phyloP scores from a whole-genome alignment of 2,329 filamentous ascomycete species.

The Fusarium sp. region DNA sequence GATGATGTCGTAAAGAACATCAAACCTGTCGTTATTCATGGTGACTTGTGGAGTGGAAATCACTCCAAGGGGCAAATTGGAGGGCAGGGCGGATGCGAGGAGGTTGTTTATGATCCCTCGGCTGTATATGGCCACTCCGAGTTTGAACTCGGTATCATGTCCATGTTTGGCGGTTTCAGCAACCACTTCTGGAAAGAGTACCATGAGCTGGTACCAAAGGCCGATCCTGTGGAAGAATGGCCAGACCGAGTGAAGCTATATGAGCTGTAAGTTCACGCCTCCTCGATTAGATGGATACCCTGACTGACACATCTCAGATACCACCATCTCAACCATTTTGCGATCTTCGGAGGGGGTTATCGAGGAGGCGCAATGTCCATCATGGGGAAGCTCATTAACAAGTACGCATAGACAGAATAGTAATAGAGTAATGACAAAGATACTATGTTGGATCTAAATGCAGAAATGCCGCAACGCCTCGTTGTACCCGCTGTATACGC shows the following conservation, averaged over 20 bases:
- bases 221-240: slow-evolving; percentile 84
- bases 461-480: slow-evolving; percentile 42
- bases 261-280: slow-evolving; percentile 70
- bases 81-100: slow-evolving; percentile 66
- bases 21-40: slow-evolving; percentile 85
- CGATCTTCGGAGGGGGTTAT: slow-evolving; percentile 86
- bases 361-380: slow-evolving; percentile 79
- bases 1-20: slow-evolving; percentile 73
- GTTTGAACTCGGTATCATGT: slow-evolving; percentile 94
- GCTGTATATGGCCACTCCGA: slow-evolving; percentile 87
- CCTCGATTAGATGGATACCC: not conserved
- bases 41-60: slow-evolving; percentile 95
- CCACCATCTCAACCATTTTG: slow-evolving; percentile 90
- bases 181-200: slow-evolving; percentile 80
- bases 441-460: slow-evolving; percentile 25
- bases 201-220: slow-evolving; percentile 77
- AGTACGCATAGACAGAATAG: slow-evolving; percentile 66
- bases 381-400: slow-evolving; percentile 77
- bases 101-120: slow-evolving; percentile 85
- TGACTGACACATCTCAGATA: slow-evolving; percentile 63
- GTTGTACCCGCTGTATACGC: slow-evolving; percentile 41
- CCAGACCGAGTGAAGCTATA: slow-evolving; percentile 85
- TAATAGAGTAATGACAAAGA: slow-evolving; percentile 10
- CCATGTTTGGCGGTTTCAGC: slow-evolving; percentile 93
- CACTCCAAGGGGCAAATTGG: slow-evolving; percentile 73